A percentile compares a stretch with the other conserved stretches of the same genome.
Conservation (phyloP, 2,329 filamentous ascomycete genomes). For the Phyllosticta citribraziliensis region DNA sequence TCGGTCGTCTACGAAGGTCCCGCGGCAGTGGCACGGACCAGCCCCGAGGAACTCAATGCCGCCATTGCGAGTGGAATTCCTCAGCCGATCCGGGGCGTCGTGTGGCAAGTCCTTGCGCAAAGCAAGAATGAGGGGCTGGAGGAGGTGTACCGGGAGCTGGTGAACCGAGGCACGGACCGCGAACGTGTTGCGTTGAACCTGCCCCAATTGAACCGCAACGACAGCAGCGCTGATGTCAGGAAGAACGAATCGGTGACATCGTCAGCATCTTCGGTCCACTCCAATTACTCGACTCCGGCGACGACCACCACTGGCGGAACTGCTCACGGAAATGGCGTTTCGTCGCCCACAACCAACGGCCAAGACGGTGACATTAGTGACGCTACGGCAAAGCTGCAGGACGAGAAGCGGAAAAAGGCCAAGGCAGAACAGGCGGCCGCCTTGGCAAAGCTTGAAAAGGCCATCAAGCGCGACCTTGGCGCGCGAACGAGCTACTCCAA, state of each 20-base stretch:
- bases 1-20: slow-evolving; percentile 90
- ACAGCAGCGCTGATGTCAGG: slow-evolving; percentile 40
- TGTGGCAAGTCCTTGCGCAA: slow-evolving; percentile 95
- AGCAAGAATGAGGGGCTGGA: slow-evolving; percentile 92
- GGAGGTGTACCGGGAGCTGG: slow-evolving; percentile 71
- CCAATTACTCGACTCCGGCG: slow-evolving; percentile 57
- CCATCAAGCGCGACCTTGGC: slow-evolving; percentile 82
- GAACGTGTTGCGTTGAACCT: slow-evolving; percentile 35
- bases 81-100: slow-evolving; percentile 89
- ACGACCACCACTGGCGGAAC: slow-evolving; percentile 45
- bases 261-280: slow-evolving; percentile 77
- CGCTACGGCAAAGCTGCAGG: slow-evolving; percentile 52
- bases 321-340: slow-evolving; percentile 22
- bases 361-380: slow-evolving; percentile 51
- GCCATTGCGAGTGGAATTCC: slow-evolving; percentile 92
- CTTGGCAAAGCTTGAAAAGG: slow-evolving; percentile 78
- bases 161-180: slow-evolving; percentile 70
- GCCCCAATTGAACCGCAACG: slow-evolving; percentile 3
- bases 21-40: slow-evolving; percentile 75
- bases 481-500: slow-evolving; percentile 94
- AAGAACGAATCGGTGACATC: slow-evolving; percentile 62
- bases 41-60: slow-evolving; percentile 77
- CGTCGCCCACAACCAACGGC: slow-evolving; percentile 48
- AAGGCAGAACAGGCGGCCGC: slow-evolving; percentile 66
- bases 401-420: slow-evolving; percentile 61